These are phyloP conservation scores for Fusarium sarcochroum DNA, from an alignment of 2,329 filamentous ascomycete genomes.

Conservation along the genomic window DNA sequence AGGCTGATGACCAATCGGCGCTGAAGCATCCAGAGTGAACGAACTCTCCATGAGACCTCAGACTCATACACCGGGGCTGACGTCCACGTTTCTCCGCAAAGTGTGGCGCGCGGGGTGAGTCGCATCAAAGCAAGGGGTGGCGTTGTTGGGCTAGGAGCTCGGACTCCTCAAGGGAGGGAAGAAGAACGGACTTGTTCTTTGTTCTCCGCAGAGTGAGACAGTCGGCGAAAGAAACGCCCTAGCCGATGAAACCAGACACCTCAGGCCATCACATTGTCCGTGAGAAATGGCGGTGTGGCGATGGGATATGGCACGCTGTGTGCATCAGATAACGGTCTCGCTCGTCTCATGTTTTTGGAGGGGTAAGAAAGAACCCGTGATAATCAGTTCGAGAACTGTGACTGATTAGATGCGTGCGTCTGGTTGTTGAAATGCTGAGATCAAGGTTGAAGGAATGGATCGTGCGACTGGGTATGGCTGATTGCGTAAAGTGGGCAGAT, in stretches of 20 bases:
- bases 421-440: slow-evolving; percentile 15
- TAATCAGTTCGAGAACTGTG: slow-evolving; percentile 11
- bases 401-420: slow-evolving; percentile 23
- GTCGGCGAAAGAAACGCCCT: slow-evolving; percentile 31
- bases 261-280: slow-evolving; percentile 15
- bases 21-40: neutral
- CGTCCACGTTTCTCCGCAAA: slow-evolving; percentile 20
- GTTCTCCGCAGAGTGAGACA: slow-evolving; percentile 48
- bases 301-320: slow-evolving; percentile 32
- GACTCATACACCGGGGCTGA: slow-evolving; percentile 12
- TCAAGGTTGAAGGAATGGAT: slow-evolving; percentile 24
- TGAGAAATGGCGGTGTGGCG: slow-evolving; percentile 46
- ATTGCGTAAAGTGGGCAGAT: slow-evolving; percentile 33
- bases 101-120: slow-evolving; percentile 36
- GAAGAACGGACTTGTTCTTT: slow-evolving; percentile 4
- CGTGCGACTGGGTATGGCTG: slow-evolving; percentile 25
- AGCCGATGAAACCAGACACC: slow-evolving; percentile 37
- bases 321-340: slow-evolving; percentile 34
- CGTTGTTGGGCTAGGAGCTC: slow-evolving; percentile 30
- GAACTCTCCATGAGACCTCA: neutral
- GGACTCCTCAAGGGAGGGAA: slow-evolving; percentile 6
- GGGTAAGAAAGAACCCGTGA: slow-evolving; percentile 19
- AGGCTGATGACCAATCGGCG: slow-evolving; percentile 1
- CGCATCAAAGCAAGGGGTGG: slow-evolving; percentile 35
- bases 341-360: slow-evolving; percentile 39